Conservation (phyloP, 768 basidiomycete species). For the Exidia glandulosa region DNA sequence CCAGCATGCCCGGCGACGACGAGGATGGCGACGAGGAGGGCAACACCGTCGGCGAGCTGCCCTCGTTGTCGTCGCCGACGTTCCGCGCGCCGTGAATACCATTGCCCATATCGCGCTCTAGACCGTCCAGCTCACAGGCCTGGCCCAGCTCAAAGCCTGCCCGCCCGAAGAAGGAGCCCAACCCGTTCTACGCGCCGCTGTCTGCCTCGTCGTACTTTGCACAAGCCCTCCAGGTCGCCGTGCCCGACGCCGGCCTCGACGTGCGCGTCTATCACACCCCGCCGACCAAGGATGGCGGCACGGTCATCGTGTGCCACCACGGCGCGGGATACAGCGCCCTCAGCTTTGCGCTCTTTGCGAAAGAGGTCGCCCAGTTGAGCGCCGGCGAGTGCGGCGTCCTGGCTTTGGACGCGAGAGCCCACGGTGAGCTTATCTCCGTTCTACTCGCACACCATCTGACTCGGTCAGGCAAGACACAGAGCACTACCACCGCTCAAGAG, state of each 20-base stretch:
- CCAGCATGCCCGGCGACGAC: constrained; percentile 26
- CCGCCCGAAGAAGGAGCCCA: constrained; percentile 28
- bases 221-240: constrained; percentile 67
- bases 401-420: constrained; percentile 72
- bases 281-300: constrained; percentile 38
- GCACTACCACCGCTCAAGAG: constrained; percentile 23
- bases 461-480: constrained; percentile 51
- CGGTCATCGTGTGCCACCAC: constrained; percentile 86
- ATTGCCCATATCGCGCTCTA: constrained; percentile 11
- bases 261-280: constrained; percentile 79
- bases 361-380: constrained; percentile 50
- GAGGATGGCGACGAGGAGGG: constrained; percentile 43
- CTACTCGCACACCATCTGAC: background rate
- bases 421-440: constrained; percentile 49
- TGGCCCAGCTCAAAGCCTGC: constrained; percentile 9
- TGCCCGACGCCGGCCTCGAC: constrained; percentile 50
- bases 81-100: constrained; percentile 7
- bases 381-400: constrained; percentile 72
- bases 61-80: constrained; percentile 25
- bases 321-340: constrained; percentile 89
- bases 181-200: constrained; percentile 62
- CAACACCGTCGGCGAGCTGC: constrained; percentile 51
- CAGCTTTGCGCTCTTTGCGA: constrained; percentile 85
- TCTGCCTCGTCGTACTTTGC: constrained; percentile 68
- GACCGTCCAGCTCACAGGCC: constrained; percentile 23